Evolutionary conservation across 331 rosid genomes (phyloP), one percentile per base, ranked within the genome.

Genomic region (Spiraea crenata): DNA sequence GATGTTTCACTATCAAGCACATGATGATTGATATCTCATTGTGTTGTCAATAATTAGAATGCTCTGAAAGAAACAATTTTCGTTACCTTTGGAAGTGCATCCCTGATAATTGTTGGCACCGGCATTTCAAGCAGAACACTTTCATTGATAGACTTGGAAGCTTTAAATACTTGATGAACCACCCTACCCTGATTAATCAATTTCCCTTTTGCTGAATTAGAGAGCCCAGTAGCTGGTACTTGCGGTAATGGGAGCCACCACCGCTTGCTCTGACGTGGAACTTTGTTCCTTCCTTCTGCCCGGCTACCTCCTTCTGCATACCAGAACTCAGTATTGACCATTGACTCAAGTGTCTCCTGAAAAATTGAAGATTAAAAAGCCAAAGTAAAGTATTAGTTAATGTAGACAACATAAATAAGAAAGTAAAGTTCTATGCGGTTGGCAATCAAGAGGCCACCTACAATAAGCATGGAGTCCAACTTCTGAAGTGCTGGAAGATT

Each of bases 181-280:
- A 88, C 80, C 79, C 85, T 81, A 25, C 93, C 88, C 49, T 84
- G 89, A 73, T 81, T 82, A 71, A 88, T 77, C 73, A 90, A 77
- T 50, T 75, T 79, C 76, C 81, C 82, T 73, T 87, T 85, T 75
- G 79, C 90, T 7, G 64, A 54, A 60, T 83, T 91, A 57, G 99
- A 90, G 62, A 90, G 97, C 46, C 97, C 99, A 14, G 75, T 58
- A 41, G 74, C 86, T 20, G 96, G 96, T 20, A 93, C 89, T 58
- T 82, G 89, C 14, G 96, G 99, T 46, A 85, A 74, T 41, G 99
- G 97, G 46, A 93, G 90, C 99, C 96, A 89, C 99, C 99, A 90
- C 74, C 84, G 82, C 76, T 81, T 84, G 79, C 97, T 85, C 62
- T 84, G 84, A 25, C 64, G 52, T 38, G 50, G 69, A 72, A 81